These are phyloP conservation scores for Ustilago shanxiensis DNA, from an alignment of 1,284 basidiomycete genomes.

Conservation along the genomic window DNA sequence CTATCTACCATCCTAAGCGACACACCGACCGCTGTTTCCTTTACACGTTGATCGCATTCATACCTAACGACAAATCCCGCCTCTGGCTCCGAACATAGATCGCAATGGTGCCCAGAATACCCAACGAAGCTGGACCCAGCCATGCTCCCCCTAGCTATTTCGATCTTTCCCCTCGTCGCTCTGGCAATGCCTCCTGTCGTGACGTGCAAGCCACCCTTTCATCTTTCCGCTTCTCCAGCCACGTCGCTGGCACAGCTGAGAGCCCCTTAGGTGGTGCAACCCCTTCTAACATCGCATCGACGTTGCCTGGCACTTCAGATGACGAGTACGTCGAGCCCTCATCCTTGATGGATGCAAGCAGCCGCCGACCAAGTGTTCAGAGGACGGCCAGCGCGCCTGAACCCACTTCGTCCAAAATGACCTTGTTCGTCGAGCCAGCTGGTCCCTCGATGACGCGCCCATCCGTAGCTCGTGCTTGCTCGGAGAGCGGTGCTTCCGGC, in stretches of 20 bases:
- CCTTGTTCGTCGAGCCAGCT: slow-evolving; percentile 30
- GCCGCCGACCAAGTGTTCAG: slow-evolving; percentile 46
- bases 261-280: slow-evolving; percentile 10
- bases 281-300: background rate
- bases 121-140: slow-evolving; percentile 19
- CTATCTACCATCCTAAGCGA: background rate
- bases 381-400: slow-evolving; percentile 46
- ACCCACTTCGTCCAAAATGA: slow-evolving; percentile 21
- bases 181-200: slow-evolving; percentile 26
- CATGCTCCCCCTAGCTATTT: slow-evolving; percentile 20
- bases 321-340: slow-evolving; percentile 39
- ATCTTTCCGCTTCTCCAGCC: slow-evolving; percentile 37
- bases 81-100: background rate
- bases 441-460: slow-evolving; percentile 22
- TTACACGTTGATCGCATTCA: background rate
- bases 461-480: slow-evolving; percentile 42
- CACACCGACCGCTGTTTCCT: background rate
- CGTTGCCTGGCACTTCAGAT: slow-evolving; percentile 1
- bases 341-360: slow-evolving; percentile 16
- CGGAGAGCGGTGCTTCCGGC: slow-evolving; percentile 41
- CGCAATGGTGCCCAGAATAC: slow-evolving; percentile 33
- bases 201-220: slow-evolving; percentile 38
- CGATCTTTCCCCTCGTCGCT: slow-evolving; percentile 23
- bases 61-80: background rate
- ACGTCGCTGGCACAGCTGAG: slow-evolving; percentile 14